Evolutionary conservation across 257 asterid genomes (phyloP), one percentile per base, ranked within the genome.

Genomic region (Solanum gandarillasii): DNA sequence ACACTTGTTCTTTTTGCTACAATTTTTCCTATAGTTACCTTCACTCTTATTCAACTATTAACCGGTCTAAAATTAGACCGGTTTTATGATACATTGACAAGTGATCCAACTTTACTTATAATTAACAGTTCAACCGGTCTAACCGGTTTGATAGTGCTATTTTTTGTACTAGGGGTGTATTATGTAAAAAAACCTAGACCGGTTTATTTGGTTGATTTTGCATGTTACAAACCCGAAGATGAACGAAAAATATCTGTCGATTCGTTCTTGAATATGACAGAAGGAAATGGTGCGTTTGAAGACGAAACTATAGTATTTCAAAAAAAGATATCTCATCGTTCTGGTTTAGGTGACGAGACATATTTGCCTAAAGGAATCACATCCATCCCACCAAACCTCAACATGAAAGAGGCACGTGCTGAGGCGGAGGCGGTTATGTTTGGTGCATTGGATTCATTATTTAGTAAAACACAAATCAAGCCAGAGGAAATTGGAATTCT

Each of bases 341-440:
- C 87, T 13, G 96, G 96, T 0, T 85, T 92, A 7, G 94, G 95
- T 0, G 95, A 94, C 48, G 91, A 92, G 6, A 88, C 95, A 21
- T 92, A 92, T 84, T 74, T 92, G 2, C 94, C 90, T 0, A 87
- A 68, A 32, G 94, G 83, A 2, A 90, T 89, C 9, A 89, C 91
- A 1, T 87, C 89, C 23, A 76, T 5, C 1, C 94, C 93, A 4
- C 91, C 92, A 0, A 86, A 92, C 14, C 52, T 92, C 32, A 90
- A 89, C 85, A 68, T 90, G 78, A 89, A 87, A 34, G 92, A 91
- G 68, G 93, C 96, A 4, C 88, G 93, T 39, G 46, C 74, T 0
- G 98, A 93, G 75, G 91, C 98, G 0, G 94, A 94, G 88, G 88
- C 87, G 0, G 96, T 92, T 62, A 90, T 93, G 91, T 94, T 93